These are phyloP conservation scores for Lenzites betulinus DNA, from an alignment of 768 basidiomycete species.

Conservation along the genomic window DNA sequence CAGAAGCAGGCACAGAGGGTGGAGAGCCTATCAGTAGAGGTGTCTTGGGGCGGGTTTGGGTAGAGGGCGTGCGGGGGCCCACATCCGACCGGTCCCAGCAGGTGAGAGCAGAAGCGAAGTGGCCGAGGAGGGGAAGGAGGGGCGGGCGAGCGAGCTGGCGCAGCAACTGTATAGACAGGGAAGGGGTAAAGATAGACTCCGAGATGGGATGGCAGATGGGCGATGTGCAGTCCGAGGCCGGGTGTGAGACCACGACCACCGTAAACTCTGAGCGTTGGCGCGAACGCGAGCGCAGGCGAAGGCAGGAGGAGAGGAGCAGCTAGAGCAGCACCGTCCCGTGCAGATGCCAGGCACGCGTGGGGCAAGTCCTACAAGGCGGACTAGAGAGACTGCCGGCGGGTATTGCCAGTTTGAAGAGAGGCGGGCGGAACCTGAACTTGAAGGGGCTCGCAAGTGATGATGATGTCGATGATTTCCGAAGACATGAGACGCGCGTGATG, in stretches of 20 bases:
- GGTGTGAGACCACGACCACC: neutral
- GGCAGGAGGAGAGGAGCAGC: too few species aligned
- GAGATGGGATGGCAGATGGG: neutral
- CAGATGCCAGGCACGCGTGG: too few species aligned
- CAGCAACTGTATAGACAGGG: conserved; percentile 2
- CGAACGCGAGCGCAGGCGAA: neutral
- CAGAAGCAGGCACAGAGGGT: neutral
- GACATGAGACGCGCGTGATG: neutral
- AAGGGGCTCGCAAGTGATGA: too few species aligned
- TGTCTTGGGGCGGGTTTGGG: neutral
- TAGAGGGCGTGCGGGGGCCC: neutral
- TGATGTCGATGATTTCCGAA: neutral
- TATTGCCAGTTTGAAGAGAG: too few species aligned
- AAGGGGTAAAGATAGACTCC: neutral
- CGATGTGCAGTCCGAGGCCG: neutral
- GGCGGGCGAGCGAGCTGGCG: conserved; percentile 10
- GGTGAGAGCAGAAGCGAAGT: neutral
- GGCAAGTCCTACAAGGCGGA: too few species aligned
- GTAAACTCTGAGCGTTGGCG: neutral
- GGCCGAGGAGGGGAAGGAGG: neutral
- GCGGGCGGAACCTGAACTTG: too few species aligned
- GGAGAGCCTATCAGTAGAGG: neutral
- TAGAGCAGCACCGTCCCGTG: too few species aligned
- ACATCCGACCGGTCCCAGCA: neutral
- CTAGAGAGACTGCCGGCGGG: too few species aligned